Evolutionary conservation across 1,284 basidiomycete species (phyloP).

Genomic region (Cutaneotrichosporon sp.): DNA sequence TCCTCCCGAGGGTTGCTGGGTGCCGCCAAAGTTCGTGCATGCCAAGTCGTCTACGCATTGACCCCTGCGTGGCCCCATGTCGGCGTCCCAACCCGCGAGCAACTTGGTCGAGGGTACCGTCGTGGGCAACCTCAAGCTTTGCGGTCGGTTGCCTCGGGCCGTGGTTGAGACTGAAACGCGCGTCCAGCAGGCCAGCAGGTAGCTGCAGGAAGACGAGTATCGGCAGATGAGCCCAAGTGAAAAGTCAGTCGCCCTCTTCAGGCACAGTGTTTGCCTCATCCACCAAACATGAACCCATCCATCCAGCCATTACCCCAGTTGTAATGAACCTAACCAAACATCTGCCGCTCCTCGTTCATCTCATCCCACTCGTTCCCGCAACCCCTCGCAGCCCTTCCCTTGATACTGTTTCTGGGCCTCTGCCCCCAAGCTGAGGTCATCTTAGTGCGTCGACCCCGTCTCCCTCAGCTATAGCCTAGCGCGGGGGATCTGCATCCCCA

Average conservation of each 20-base stretch:
- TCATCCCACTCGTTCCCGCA: too few species aligned
- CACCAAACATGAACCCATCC: neutral
- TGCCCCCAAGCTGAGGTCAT: neutral
- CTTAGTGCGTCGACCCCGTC: too few species aligned
- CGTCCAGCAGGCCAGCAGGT: too few species aligned
- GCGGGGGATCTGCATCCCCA: neutral
- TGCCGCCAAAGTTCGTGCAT: neutral
- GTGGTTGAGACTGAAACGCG: too few species aligned
- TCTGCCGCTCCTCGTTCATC: too few species aligned
- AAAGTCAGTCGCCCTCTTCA: neutral
- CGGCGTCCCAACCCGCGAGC: neutral
- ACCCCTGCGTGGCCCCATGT: neutral
- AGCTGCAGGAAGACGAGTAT: too few species aligned
- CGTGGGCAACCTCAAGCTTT: too few species aligned
- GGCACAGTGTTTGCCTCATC: constrained; percentile 1
- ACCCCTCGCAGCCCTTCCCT: constrained; percentile 11
- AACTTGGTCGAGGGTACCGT: too few species aligned
- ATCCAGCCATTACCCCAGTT: neutral
- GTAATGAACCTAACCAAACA: neutral
- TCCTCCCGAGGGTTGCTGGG: constrained; percentile 1
- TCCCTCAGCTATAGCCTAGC: too few species aligned
- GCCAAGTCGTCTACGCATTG: neutral
- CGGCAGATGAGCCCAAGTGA: too few species aligned
- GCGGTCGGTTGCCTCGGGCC: too few species aligned
- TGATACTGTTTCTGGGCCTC: neutral